phyloP scores from a whole-genome alignment of 306 rosid species.

The Malus fusca region DNA sequence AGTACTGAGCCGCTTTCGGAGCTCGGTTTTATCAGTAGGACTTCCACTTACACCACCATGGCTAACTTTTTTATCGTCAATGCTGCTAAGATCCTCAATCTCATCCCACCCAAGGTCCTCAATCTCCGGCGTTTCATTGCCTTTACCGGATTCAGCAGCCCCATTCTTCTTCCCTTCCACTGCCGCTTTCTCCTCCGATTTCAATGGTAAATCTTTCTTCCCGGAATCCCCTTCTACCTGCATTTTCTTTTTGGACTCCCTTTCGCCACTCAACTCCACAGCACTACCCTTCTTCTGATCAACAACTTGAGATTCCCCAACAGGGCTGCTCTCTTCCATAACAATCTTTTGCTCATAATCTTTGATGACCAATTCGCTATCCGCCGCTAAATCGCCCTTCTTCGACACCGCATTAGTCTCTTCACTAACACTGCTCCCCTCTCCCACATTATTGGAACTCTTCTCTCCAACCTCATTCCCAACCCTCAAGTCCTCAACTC shows the following conservation, averaged over 20 bases:
- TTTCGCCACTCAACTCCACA: slow-evolving; percentile 14
- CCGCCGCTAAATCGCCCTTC: slow-evolving; percentile 1
- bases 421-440: slow-evolving; percentile 8
- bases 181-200: slow-evolving; percentile 24
- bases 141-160: slow-evolving; percentile 29
- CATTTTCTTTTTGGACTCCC: slow-evolving; percentile 20
- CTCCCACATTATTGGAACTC: slow-evolving; percentile 19
- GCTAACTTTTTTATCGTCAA: slow-evolving; percentile 52
- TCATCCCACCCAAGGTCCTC: slow-evolving; percentile 95
- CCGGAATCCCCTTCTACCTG: slow-evolving; percentile 21
- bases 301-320: slow-evolving; percentile 18
- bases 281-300: slow-evolving; percentile 8
- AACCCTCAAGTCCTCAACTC: slow-evolving; percentile 1
- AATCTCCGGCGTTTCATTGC: slow-evolving; percentile 34
- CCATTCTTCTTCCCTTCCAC: slow-evolving; percentile 26
- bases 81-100: slow-evolving; percentile 74
- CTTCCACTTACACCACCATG: slow-evolving; percentile 20
- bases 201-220: slow-evolving; percentile 26
- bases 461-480: neutral
- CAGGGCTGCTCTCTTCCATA: slow-evolving; percentile 23
- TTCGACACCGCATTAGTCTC: slow-evolving; percentile 11
- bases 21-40: slow-evolving; percentile 33
- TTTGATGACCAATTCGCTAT: slow-evolving; percentile 15
- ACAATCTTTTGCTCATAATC: slow-evolving; percentile 19
- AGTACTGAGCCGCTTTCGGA: slow-evolving; percentile 53